A percentile compares a stretch with the other conserved stretches of the same genome.
Conservation (phyloP, 139 green algal genomes). For the Volvox reticuliferus region DNA sequence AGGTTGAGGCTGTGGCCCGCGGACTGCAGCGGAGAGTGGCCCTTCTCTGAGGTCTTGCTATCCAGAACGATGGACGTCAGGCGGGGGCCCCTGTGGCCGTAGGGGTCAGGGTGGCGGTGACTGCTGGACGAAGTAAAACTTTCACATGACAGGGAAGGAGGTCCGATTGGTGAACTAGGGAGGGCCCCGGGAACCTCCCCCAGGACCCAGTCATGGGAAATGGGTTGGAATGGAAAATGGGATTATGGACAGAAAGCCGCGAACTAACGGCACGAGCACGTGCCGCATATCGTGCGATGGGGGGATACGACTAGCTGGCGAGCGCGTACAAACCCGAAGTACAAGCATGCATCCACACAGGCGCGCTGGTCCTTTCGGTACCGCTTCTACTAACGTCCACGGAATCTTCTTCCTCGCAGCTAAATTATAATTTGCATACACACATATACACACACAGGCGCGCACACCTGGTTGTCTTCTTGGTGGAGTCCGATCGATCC, state of each 20-base stretch:
- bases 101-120: too few relatives aligned
- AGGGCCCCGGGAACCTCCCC: too few relatives aligned
- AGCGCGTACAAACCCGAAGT: background rate
- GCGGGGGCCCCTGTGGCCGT: too few relatives aligned
- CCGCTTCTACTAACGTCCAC: background rate
- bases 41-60: background rate
- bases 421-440: background rate
- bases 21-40: background rate
- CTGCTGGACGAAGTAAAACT: background rate
- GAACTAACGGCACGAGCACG: too few relatives aligned
- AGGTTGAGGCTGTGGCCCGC: background rate
- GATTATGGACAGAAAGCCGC: too few relatives aligned
- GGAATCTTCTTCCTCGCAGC: background rate
- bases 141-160: background rate
- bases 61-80: background rate
- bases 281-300: too few relatives aligned
- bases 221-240: too few relatives aligned
- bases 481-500: slow-evolving; percentile 48
- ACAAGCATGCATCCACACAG: background rate
- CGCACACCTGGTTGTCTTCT: background rate
- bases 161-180: background rate
- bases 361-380: background rate
- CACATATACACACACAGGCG: background rate
- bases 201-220: too few relatives aligned
- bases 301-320: too few relatives aligned